phyloP scores from a whole-genome alignment of 106 monocot genomes.

The Dendrobium catenatum region DNA sequence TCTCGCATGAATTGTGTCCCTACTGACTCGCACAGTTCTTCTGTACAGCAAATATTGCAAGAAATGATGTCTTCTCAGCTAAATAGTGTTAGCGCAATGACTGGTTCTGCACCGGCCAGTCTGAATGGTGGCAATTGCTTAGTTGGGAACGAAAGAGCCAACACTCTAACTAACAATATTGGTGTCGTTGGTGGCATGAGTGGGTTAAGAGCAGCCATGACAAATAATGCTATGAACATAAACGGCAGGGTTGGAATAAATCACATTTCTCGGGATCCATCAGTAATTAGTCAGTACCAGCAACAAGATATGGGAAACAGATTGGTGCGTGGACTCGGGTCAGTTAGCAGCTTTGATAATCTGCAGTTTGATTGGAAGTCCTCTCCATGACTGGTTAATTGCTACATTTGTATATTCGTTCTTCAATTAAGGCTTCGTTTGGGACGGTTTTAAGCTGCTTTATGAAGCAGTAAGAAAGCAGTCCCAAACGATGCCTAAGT shows the following conservation, averaged over 20 bases:
- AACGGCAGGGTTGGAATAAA: slow-evolving; percentile 28
- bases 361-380: slow-evolving; percentile 61
- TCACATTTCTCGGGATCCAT: slow-evolving; percentile 27
- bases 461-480: too few species aligned
- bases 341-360: slow-evolving; percentile 56
- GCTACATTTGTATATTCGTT: too few species aligned
- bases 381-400: slow-evolving; percentile 12
- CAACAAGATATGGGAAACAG: slow-evolving; percentile 45
- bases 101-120: slow-evolving; percentile 18
- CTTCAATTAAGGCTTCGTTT: too few species aligned
- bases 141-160: slow-evolving; percentile 21
- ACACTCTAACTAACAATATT: slow-evolving; percentile 18
- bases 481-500: too few species aligned
- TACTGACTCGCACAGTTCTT: slow-evolving; percentile 38
- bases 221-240: slow-evolving; percentile 28
- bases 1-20: slow-evolving; percentile 17
- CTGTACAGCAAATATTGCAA: slow-evolving; percentile 54
- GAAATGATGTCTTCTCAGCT: slow-evolving; percentile 55
- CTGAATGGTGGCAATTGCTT: slow-evolving; percentile 26
- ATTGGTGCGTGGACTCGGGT: slow-evolving; percentile 32
- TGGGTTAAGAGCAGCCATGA: slow-evolving; percentile 39
- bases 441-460: too few species aligned
- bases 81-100: slow-evolving; percentile 11
- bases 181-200: slow-evolving; percentile 18
- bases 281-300: slow-evolving; percentile 29